phyloP scores from a whole-genome alignment of 139 green algal species.

The Nannochloris sp. region DNA sequence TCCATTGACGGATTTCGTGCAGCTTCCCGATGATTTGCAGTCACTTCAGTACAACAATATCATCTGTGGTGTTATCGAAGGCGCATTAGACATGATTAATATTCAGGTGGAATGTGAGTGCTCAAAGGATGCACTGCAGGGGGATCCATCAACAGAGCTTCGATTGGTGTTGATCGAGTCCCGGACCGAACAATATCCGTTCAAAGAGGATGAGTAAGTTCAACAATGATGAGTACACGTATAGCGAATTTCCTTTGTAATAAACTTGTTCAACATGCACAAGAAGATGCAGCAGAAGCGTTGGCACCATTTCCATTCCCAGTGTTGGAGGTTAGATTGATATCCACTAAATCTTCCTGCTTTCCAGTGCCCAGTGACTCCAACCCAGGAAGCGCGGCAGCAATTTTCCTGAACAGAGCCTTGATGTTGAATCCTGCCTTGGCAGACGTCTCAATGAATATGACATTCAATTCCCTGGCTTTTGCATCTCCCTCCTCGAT shows the following conservation, averaged over 20 bases:
- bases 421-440: conserved; percentile 99
- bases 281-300: conserved; percentile 15
- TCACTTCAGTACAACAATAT: conserved; percentile 83
- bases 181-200: conserved; percentile 71
- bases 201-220: conserved; percentile 85
- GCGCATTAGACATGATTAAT: conserved; percentile 85
- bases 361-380: conserved; percentile 60
- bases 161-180: conserved; percentile 54
- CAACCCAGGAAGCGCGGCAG: conserved; percentile 90
- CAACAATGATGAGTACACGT: neutral
- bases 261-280: conserved; percentile 34
- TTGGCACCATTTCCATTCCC: conserved; percentile 15
- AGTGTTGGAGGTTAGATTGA: conserved; percentile 66
- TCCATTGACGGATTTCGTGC: conserved; percentile 91
- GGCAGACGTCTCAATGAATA: conserved; percentile 98
- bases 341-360: conserved; percentile 79
- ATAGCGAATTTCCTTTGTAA: too few species aligned
- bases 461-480: conserved; percentile 83
- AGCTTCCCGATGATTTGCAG: conserved; percentile 79
- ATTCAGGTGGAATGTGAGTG: conserved; percentile 74
- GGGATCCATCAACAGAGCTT: conserved; percentile 80
- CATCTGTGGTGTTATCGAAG: conserved; percentile 81
- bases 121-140: conserved; percentile 70
- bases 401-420: conserved; percentile 97
- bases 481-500: conserved; percentile 89